Percentiles rank a stretch among this genome's conserved stretches.
phyloP scores from a whole-genome alignment of 805 yeast species.

The Yarrowia deformans region DNA sequence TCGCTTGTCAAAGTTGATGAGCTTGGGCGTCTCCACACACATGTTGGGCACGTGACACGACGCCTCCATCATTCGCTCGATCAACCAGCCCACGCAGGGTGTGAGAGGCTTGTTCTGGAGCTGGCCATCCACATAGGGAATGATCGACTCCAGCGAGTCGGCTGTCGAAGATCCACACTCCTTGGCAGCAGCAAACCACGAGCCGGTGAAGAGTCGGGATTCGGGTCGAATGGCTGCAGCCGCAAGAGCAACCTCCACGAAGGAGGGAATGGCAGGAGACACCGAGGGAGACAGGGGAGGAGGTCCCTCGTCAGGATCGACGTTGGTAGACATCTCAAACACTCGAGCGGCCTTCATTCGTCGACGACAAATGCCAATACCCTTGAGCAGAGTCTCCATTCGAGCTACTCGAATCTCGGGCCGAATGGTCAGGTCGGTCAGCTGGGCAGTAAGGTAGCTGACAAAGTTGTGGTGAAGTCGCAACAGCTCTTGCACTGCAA shows the following conservation, averaged over 20 bases:
- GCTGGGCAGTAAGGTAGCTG: constrained; percentile 66
- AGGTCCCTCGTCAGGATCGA: constrained; percentile 35
- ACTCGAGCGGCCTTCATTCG: constrained; percentile 68
- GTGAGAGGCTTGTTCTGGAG: constrained; percentile 54
- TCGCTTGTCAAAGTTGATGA: constrained; percentile 86
- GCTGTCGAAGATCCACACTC: constrained; percentile 41
- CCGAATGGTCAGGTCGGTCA: constrained; percentile 67
- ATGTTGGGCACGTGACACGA: constrained; percentile 81
- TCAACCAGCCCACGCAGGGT: constrained; percentile 92
- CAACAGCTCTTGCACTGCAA: constrained; percentile 69
- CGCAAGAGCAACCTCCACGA: constrained; percentile 78
- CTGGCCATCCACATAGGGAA: constrained; percentile 47
- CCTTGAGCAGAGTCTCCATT: constrained; percentile 71
- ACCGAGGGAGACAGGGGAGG: constrained; percentile 39
- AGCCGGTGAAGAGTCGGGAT: constrained; percentile 68
- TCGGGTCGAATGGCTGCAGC: constrained; percentile 83
- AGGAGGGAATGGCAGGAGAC: constrained; percentile 67
- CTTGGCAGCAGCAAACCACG: constrained; percentile 71
- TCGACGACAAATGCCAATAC: constrained; percentile 68
- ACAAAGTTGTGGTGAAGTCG: constrained; percentile 72
- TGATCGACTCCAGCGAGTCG: constrained; percentile 43
- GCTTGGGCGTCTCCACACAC: constrained; percentile 65
- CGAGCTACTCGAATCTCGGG: constrained; percentile 67
- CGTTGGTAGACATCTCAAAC: constrained; percentile 46
- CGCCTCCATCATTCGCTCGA: constrained; percentile 78